Base-by-base conservation (phyloP, 2,329 filamentous ascomycete species). In the Cercospora sojina region DNA sequence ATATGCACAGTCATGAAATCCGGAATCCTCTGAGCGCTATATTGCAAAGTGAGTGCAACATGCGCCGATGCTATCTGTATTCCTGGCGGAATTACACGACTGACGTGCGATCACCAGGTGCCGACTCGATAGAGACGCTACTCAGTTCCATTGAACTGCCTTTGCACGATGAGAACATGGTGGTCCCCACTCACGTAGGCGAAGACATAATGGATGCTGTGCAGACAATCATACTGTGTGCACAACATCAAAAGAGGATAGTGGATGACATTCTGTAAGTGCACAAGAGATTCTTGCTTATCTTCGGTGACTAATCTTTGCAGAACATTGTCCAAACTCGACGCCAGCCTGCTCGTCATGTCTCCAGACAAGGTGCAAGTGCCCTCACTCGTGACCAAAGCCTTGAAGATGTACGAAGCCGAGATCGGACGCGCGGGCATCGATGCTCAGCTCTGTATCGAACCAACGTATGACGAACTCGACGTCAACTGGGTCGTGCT, bases 191-290 rank as follows among this genome's bases (percentile, higher is more conserved):
- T 8, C 56, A 64, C 10, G 53, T 65, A 6, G 69, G 68, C 7
- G 69, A 74, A 35, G 72, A 75, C 18, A 64, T 74, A 16, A 47
- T 75, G 4, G 74, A 76, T 56, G 73, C 73, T 5, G 74, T 74
- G 5, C 73, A 81, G 47, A 81, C 80, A 32, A 82, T 83, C 64
- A 76, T 80, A 38, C 76, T 80, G 41, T 83, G 82, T 68, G 79
- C 79, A 5, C 77, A 80, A 27, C 82, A 83, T 64, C 81, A 83
- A 64, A 83, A 82, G 67, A 74, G 80, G 23, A 83, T 83, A 41
- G 81, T 83, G 9, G 81, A 83, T 67, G 82, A 83, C 65, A 76
- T 83, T 4, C 73, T 83, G 1, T 57, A 18, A 20, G 53, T 57
- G n/a, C 20, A n/a, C 53, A 35, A 10, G 31, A 51, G 4, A 16